Evolutionary conservation across 2,329 filamentous ascomycete species (phyloP).

Genomic region (Pyrenochaeta sp.): DNA sequence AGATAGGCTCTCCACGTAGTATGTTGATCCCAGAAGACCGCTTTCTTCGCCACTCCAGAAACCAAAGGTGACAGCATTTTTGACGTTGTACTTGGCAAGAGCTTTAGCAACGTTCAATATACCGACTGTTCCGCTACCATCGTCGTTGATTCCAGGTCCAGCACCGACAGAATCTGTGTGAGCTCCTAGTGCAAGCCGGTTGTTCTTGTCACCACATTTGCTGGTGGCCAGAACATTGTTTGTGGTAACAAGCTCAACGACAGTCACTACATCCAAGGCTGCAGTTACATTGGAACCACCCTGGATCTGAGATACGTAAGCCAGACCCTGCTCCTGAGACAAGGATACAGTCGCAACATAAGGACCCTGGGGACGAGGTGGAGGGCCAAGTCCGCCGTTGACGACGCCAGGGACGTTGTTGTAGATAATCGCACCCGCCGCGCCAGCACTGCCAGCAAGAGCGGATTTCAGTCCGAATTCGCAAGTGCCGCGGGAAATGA

Average conservation of each 20-base stretch:
- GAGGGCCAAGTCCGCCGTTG: constrained; percentile 72
- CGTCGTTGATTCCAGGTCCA: constrained; percentile 54
- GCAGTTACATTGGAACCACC: constrained; percentile 51
- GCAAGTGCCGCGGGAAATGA: constrained; percentile 75
- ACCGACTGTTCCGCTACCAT: constrained; percentile 49
- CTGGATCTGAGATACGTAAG: constrained; percentile 64
- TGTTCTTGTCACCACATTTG: constrained; percentile 46
- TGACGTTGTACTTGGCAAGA: constrained; percentile 48
- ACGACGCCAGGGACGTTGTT: constrained; percentile 69
- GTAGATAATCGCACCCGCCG: constrained; percentile 75
- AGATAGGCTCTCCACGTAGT: constrained; percentile 41
- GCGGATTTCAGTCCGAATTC: constrained; percentile 76
- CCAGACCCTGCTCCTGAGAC: constrained; percentile 65
- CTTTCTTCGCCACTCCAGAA: constrained; percentile 52
- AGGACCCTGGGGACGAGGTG: constrained; percentile 59
- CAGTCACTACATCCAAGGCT: constrained; percentile 54
- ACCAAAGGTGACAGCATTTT: constrained; percentile 51
- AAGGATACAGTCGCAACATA: constrained; percentile 76
- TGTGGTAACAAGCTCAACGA: constrained; percentile 59
- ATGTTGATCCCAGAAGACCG: constrained; percentile 47
- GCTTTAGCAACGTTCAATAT: constrained; percentile 49
- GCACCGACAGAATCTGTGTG: constrained; percentile 49
- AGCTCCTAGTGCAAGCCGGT: constrained; percentile 46
- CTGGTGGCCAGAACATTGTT: constrained; percentile 50
- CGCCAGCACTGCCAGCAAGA: constrained; percentile 73